Evolutionary conservation across 176 grass and related monocot genomes (phyloP), one percentile per base, ranked within the genome.

Genomic region (Cenchrus fungigraminus): DNA sequence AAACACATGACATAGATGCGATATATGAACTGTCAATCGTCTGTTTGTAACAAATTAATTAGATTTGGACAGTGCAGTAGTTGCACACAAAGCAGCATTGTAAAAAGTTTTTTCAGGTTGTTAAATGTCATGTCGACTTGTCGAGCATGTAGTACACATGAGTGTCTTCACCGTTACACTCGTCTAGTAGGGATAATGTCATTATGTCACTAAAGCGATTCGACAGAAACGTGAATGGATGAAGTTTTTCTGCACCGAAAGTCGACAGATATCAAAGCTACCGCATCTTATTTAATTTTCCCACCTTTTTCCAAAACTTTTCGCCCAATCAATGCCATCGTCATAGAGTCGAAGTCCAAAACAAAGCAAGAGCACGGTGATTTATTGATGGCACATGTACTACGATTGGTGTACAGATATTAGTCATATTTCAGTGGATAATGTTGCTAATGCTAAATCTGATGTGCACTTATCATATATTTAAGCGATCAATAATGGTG

Each of bases 111-210:
- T 81, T 65, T 74, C 13, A 81, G 85, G 85, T 87, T 87, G 89
- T 87, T 91, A 91, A 81, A 71, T 76, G 89, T 91, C 89, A 87
- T 71, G 85, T 91, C 85, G 76, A 52, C 89, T 84, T 65, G 85
- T 91, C 85, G 76, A 52, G 42, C 76, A 47, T 25, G 67, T 62
- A 74, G 50, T 83, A 87, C 55, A 80, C 76, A 69, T 0, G 76
- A 87, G 70, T 40, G 3, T 78, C 89, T 91, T 91, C 89, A 91
- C 85, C 81, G 81, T 91, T 87, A 91, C 89, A 91, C 68, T 32
- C 61, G 12, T 55, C 89, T 71, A 87, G 51, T 13, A 55, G 54
- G 61, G 85, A 75, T 80, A 84, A 87, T 64, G 81, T 84, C 77
- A 71, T 32, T 74, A 84, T 64, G 81, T 84, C 77, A 71, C 54